Base-by-base conservation (phyloP, 2,329 filamentous ascomycete genomes). In the Aureobasidium sp. region DNA sequence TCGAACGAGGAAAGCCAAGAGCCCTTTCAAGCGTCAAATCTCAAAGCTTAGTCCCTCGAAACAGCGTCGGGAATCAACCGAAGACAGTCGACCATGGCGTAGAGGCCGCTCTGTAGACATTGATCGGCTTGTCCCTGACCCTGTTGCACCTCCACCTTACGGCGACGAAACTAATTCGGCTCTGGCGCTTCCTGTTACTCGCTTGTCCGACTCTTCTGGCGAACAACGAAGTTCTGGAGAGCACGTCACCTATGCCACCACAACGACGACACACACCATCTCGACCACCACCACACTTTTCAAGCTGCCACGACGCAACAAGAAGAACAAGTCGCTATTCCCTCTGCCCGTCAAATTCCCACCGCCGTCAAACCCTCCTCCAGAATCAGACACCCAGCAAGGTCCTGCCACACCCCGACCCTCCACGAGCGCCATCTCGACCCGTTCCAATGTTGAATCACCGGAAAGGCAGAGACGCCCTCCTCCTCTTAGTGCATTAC, bases 191-290 rank as follows among this genome's bases (percentile, higher is more conserved):
- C 81, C 84, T 10, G 72, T 80, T 25, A 78, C 79, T 58, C 77
- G 88, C 35, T 71, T 86, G 24, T 93, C 88, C 4, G 91, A 96
- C 63, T 96, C 91, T 1, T 95, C 90, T 2, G 81, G 87, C 60
- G 96, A 91, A 24, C 90, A 96, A 67, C 86, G 81, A 39, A 95
- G 70, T 66, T 59, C 65, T 54, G 53, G 63, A 60, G 85, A 90
- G 62, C 78, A 79, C 60, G 74, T 75, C 35, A 71, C 80, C 45
- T 80, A 79, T 68, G 78, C 76, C 44, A 79, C 73, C 41, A 79
- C 76, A 50, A 83, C 76, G 39, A 83, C 81, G 6, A 84, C 82
- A 10, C 81, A 86, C 58, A 81, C 78, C 8, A 72, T 79, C 12
- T 76, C 79, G 24, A 79, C 80, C 5, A 63, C 59, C 62, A 83